phyloP scores from a whole-genome alignment of 2,329 filamentous ascomycete genomes.

The Amylocarpus encephaloides region DNA sequence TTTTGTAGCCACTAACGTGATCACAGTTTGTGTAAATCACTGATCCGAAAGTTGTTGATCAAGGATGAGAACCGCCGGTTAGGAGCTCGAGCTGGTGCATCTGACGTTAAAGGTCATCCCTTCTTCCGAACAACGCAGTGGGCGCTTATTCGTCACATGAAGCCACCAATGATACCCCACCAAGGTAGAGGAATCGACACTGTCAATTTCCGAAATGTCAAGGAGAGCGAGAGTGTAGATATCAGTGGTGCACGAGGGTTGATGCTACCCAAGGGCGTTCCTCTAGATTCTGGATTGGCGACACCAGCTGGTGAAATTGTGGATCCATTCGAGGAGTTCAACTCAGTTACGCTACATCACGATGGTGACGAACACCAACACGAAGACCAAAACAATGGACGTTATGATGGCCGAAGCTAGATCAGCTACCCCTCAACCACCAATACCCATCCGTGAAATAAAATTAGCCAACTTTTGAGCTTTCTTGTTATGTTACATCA shows the following conservation, averaged over 20 bases:
- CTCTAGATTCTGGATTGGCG: constrained; percentile 75
- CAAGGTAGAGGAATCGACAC: constrained; percentile 88
- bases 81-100: constrained; percentile 88
- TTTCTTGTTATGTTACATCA: too few species aligned
- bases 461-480: too few species aligned
- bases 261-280: constrained; percentile 63
- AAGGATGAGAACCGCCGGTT: constrained; percentile 94
- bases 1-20: constrained; percentile 30
- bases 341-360: constrained; percentile 94
- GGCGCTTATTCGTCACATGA: constrained; percentile 95
- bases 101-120: constrained; percentile 90
- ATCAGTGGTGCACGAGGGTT: constrained; percentile 52
- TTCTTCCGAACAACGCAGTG: constrained; percentile 97
- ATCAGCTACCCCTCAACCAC: too few species aligned
- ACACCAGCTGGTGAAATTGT: constrained; percentile 76
- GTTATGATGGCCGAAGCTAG: constrained; percentile 22
- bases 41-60: constrained; percentile 94
- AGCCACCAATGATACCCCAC: constrained; percentile 92
- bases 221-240: constrained; percentile 93
- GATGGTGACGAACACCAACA: constrained; percentile 66
- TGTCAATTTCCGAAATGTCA: constrained; percentile 95
- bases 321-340: constrained; percentile 98
- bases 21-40: constrained; percentile 81
- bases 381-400: constrained; percentile 28
- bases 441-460: too few species aligned